These are phyloP conservation scores for Vinca minor DNA, from an alignment of 257 asterid species.

Conservation along the genomic window DNA sequence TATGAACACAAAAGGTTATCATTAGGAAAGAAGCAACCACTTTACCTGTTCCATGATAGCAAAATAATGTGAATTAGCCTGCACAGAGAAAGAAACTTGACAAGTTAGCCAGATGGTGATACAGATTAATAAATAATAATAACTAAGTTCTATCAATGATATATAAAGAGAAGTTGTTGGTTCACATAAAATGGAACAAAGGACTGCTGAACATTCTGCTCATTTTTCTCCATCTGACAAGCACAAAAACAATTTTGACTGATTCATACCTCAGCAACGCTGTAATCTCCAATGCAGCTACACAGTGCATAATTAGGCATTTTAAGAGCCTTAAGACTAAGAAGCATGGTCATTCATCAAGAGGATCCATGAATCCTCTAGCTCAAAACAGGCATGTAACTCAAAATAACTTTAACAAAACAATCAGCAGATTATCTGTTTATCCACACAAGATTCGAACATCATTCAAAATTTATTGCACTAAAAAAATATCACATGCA, in stretches of 20 bases:
- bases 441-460: not conserved
- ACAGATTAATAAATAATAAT: not conserved
- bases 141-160: not conserved
- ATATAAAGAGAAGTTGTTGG: not conserved
- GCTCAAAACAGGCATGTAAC: not conserved
- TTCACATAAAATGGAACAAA: not conserved
- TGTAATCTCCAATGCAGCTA: not conserved
- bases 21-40: slow-evolving; percentile 4
- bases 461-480: not conserved
- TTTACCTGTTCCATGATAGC: slow-evolving; percentile 97
- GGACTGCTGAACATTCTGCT: not conserved
- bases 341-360: not conserved
- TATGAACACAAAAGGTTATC: not conserved
- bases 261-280: not conserved
- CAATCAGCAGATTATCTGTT: not conserved
- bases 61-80: slow-evolving; percentile 98
- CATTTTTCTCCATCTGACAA: not conserved
- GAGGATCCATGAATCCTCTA: not conserved
- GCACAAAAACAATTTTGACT: not conserved
- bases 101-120: slow-evolving; percentile 6
- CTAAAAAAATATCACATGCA: too few species aligned
- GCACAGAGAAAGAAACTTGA: slow-evolving; percentile 34
- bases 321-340: not conserved
- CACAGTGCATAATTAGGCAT: not conserved
- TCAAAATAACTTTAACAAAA: not conserved